These are phyloP conservation scores for Adansonia gregorii DNA, from an alignment of 441 rosid genomes.

Conservation along the genomic window DNA sequence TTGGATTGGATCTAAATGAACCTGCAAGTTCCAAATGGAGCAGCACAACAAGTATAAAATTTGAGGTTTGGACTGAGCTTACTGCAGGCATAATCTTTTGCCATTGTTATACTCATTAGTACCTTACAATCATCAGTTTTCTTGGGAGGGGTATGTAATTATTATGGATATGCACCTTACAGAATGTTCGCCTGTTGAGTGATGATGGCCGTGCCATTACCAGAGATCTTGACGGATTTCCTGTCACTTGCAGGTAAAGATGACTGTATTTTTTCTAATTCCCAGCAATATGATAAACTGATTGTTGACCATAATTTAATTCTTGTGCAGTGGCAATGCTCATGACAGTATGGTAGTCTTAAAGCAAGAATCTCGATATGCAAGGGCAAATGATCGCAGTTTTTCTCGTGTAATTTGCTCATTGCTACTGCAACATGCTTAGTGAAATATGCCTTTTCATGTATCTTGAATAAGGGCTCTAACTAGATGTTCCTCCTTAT, in stretches of 20 bases:
- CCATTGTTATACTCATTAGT: slow-evolving; percentile 12
- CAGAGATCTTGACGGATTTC: slow-evolving; percentile 84
- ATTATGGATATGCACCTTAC: slow-evolving; percentile 31
- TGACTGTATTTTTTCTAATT: slow-evolving; percentile 22
- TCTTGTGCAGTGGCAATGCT: slow-evolving; percentile 69
- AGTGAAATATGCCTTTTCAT: slow-evolving; percentile 5
- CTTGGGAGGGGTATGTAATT: slow-evolving; percentile 28
- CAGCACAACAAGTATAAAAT: slow-evolving; percentile 83
- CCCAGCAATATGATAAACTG: slow-evolving; percentile 23
- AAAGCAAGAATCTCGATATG: slow-evolving; percentile 91
- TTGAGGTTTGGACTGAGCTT: slow-evolving; percentile 59
- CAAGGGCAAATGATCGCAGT: slow-evolving; percentile 74
- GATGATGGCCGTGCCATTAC: slow-evolving; percentile 85
- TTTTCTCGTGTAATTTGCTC: slow-evolving; percentile 77
- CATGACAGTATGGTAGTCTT: slow-evolving; percentile 87
- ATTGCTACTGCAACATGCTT: slow-evolving; percentile 14
- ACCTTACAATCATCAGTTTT: slow-evolving; percentile 23
- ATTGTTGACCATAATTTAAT: slow-evolving; percentile 37
- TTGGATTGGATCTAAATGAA: slow-evolving; percentile 83
- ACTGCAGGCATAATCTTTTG: slow-evolving; percentile 11
- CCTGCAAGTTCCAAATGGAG: slow-evolving; percentile 86
- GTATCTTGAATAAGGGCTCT: slow-evolving; percentile 22
- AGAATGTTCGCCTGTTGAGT: slow-evolving; percentile 78
- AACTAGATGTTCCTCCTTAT: slow-evolving; percentile 34
- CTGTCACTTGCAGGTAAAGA: slow-evolving; percentile 83